Evolutionary conservation across 2,329 filamentous ascomycete species (phyloP).

Genomic region (Calonectria pteridis): DNA sequence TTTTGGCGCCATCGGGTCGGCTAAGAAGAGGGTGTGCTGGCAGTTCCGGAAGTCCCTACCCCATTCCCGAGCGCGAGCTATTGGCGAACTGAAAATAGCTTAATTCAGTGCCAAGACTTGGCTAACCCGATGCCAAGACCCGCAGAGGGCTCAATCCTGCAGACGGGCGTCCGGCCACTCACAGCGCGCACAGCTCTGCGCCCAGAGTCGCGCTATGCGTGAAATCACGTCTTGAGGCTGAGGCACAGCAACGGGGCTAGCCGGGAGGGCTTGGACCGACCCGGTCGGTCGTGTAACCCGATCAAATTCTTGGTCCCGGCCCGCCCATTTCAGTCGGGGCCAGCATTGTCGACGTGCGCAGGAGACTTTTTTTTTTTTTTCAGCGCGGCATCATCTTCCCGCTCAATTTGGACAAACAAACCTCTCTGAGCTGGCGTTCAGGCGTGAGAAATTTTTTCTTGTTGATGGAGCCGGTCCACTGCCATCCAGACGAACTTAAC

Average conservation of each 20-base stretch:
- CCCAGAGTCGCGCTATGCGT: background rate
- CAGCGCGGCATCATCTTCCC: background rate
- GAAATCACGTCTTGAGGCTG: background rate
- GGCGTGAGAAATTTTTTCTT: background rate
- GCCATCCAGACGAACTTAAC: background rate
- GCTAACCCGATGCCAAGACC: slow-evolving; percentile 6
- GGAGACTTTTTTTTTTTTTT: background rate
- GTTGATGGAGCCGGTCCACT: background rate
- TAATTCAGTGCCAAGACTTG: background rate
- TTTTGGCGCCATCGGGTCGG: no score
- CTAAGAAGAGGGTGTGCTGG: background rate
- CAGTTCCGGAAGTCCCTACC: background rate
- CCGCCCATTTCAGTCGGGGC: background rate
- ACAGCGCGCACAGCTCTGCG: background rate
- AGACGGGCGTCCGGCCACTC: background rate
- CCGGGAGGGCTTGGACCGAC: background rate
- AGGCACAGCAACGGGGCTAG: background rate
- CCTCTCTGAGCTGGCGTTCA: background rate
- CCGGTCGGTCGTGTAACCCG: background rate
- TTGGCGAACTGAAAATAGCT: background rate
- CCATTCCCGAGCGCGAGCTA: background rate
- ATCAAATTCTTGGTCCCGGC: background rate
- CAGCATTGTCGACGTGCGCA: background rate
- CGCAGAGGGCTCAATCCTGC: background rate
- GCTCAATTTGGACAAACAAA: background rate